phyloP scores from a whole-genome alignment of 2,329 filamentous ascomycete genomes.

The Nothophoma quercina region DNA sequence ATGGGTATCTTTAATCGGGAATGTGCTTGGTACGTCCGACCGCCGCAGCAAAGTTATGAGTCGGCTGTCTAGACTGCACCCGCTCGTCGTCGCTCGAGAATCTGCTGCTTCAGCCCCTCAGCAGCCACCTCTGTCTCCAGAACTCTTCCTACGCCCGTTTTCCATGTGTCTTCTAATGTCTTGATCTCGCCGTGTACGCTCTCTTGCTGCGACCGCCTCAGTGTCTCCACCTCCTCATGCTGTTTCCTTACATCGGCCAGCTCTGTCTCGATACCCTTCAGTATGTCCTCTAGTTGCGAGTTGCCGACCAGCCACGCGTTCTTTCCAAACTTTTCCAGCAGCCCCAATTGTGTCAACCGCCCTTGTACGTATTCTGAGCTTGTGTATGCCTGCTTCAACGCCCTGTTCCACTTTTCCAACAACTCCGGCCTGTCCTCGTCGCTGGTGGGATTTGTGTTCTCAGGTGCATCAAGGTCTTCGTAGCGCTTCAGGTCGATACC shows the following conservation, averaged over 20 bases:
- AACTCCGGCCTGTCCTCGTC: conserved; percentile 50
- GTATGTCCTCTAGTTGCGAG: conserved; percentile 75
- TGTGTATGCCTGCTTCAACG: conserved; percentile 64
- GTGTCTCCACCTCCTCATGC: conserved; percentile 75
- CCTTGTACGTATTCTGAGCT: conserved; percentile 65
- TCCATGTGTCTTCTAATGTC: conserved; percentile 80
- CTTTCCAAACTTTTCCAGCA: conserved; percentile 84
- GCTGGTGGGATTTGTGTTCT: conserved; percentile 47
- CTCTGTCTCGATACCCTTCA: conserved; percentile 75
- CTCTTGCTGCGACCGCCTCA: conserved; percentile 74
- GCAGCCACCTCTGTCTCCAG: conserved; percentile 88
- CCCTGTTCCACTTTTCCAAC: conserved; percentile 58
- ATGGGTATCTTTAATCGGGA: background rate
- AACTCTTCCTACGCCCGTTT: conserved; percentile 76
- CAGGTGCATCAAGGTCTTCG: conserved; percentile 73
- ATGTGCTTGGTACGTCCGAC: background rate
- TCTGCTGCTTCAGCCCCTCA: conserved; percentile 65
- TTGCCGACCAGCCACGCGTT: conserved; percentile 93
- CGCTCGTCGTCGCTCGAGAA: conserved; percentile 45
- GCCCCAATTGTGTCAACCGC: conserved; percentile 67
- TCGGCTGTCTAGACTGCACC: conserved; percentile 35
- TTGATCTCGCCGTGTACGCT: conserved; percentile 75
- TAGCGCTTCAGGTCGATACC: conserved; percentile 82
- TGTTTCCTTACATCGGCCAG: conserved; percentile 72
- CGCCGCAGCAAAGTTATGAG: too few relatives aligned